phyloP scores from a whole-genome alignment of 1,139 yeast species.

The Scheffersomyces cryptocercus region DNA sequence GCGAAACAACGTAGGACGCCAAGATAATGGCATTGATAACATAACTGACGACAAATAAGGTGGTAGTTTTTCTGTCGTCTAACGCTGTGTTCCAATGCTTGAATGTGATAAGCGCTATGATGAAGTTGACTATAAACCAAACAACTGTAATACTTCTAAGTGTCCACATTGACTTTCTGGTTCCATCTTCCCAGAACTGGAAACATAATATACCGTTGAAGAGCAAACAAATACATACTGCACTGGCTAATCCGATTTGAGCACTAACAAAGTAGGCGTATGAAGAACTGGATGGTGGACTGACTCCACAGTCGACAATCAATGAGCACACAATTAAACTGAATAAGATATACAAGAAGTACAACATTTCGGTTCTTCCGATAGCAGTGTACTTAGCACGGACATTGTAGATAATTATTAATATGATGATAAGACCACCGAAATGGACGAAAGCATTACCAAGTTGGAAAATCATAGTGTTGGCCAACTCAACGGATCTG shows the following conservation, averaged over 20 bases:
- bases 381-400: slow-evolving; percentile 89
- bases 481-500: slow-evolving; percentile 81
- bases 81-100: slow-evolving; percentile 60
- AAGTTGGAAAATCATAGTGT: slow-evolving; percentile 87
- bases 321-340: slow-evolving; percentile 63
- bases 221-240: slow-evolving; percentile 67
- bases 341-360: slow-evolving; percentile 63
- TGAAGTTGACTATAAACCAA: slow-evolving; percentile 65
- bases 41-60: slow-evolving; percentile 68
- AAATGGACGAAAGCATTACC: slow-evolving; percentile 88
- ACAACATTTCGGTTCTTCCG: slow-evolving; percentile 84
- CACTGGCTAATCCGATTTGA: slow-evolving; percentile 74
- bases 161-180: slow-evolving; percentile 59
- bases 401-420: slow-evolving; percentile 76
- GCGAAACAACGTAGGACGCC: slow-evolving; percentile 64
- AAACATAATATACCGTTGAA: slow-evolving; percentile 79
- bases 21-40: slow-evolving; percentile 69
- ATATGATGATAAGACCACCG: slow-evolving; percentile 63
- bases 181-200: slow-evolving; percentile 94
- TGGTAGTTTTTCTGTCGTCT: slow-evolving; percentile 51
- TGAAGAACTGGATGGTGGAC: slow-evolving; percentile 76
- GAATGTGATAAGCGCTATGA: slow-evolving; percentile 71
- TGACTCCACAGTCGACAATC: slow-evolving; percentile 88
- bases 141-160: slow-evolving; percentile 49
- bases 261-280: slow-evolving; percentile 83